phyloP scores from a whole-genome alignment of 176 grass and related monocot species.

The Rhynchospora pubera region DNA sequence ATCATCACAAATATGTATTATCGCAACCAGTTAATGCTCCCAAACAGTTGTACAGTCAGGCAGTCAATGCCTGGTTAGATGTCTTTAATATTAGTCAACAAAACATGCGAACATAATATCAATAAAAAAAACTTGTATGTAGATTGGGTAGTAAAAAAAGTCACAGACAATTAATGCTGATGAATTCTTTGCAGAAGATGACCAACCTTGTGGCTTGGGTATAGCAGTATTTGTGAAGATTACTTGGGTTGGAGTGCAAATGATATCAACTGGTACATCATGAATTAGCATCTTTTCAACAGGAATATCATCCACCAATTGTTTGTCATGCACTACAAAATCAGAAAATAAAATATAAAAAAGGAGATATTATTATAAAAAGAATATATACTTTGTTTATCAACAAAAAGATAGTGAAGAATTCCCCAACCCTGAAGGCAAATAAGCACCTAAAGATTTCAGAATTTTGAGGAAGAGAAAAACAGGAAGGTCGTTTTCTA shows the following conservation, averaged over 20 bases:
- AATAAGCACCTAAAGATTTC: background rate
- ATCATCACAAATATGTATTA: slow-evolving; percentile 1
- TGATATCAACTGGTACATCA: slow-evolving; percentile 86
- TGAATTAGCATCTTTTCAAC: slow-evolving; percentile 85
- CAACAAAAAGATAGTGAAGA: background rate
- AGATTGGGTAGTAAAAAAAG: background rate
- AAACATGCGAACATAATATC: background rate
- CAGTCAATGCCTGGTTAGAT: background rate
- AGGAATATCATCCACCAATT: slow-evolving; percentile 86
- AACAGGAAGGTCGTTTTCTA: background rate
- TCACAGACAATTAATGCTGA: background rate
- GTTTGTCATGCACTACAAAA: slow-evolving; percentile 80
- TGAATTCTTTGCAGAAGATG: background rate
- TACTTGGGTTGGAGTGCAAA: slow-evolving; percentile 86
- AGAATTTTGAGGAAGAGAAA: background rate
- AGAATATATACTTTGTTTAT: background rate
- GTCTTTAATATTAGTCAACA: background rate
- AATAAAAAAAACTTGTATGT: background rate
- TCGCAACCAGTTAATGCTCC: background rate
- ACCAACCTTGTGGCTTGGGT: slow-evolving; percentile 80
- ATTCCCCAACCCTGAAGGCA: background rate
- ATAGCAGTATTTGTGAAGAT: slow-evolving; percentile 80
- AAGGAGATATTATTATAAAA: background rate
- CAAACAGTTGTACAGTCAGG: background rate
- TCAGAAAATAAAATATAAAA: background rate